Base-by-base conservation (phyloP, 2,329 filamentous ascomycete species). In the Nemania sp. region DNA sequence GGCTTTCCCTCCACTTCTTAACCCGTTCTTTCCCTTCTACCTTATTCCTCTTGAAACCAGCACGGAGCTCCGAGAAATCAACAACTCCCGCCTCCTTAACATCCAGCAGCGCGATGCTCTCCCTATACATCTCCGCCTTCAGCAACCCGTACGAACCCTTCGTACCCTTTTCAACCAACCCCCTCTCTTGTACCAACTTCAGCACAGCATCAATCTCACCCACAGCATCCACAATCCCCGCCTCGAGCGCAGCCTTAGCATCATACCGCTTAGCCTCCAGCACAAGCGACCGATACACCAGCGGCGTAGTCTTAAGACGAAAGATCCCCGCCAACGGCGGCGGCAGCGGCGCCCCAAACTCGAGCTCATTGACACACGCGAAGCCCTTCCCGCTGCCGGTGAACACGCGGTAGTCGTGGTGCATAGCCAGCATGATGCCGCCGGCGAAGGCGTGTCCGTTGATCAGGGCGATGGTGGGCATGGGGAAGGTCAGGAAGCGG, bases 401-500 rank as follows among this genome's bases (percentile, higher is more conserved):
- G 82, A 93, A 92, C 72, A 96, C 85, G 29, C 93, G 88, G 82
- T 96, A 96, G 81, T 95, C 92, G 80, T 94, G 92, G 80, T 92
- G 89, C 87, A 93, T 92, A 66, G 92, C 88, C 10, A 92, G 83
- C 90, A 96, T 94, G 68, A 94, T 83, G n/a, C 92, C 93, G 53
- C 88, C 93, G 5, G 93, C 93, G 78, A 94, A 96, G 62, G 90
- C 89, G 79, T 97, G 93, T 24, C 93, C 93, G 74, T 93, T 93
- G 62, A 95, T 76, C 8, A 94, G 83, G n/a, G 92, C 90, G 57
- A 96, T 80, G 2, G 92, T 96, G 26, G 93, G 93, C 92, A 94
- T 93, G 15, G 92, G 92, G 76, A 89, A 95, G 79, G 88, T 90
- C 68, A 92, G 76, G 32, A 94, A 80, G 5, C 91, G 84, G 47